Percentiles rank a stretch among this genome's conserved stretches.
Conservation (phyloP, 768 basidiomycete species). For the Phanerodontia chrysosporium region DNA sequence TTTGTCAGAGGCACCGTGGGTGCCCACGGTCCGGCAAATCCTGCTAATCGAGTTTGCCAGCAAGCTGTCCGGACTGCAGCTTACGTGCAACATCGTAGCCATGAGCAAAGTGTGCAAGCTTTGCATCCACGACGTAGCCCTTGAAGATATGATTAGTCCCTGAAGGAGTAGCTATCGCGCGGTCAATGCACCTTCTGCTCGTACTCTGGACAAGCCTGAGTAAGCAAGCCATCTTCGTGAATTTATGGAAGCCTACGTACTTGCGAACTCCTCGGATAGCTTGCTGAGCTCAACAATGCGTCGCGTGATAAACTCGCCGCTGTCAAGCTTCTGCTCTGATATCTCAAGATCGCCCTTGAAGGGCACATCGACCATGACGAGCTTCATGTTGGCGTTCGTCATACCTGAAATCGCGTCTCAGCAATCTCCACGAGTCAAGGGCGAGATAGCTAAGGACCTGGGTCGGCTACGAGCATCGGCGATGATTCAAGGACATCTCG, state of each 20-base stretch:
- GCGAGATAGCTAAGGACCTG: constrained; percentile 42
- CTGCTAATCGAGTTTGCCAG: neutral
- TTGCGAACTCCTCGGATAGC: constrained; percentile 59
- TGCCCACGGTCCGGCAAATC: too few relatives aligned
- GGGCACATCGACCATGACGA: constrained; percentile 67
- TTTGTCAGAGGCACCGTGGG: too few relatives aligned
- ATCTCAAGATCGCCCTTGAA: constrained; percentile 64
- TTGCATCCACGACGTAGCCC: constrained; percentile 37
- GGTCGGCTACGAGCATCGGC: constrained; percentile 62
- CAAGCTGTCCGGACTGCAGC: constrained; percentile 6
- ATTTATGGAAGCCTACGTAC: constrained; percentile 36
- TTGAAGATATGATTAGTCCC: constrained; percentile 21
- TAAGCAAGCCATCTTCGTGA: too few relatives aligned
- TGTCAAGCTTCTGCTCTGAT: constrained; percentile 73
- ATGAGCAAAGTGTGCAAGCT: constrained; percentile 15
- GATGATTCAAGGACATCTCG: constrained; percentile 57
- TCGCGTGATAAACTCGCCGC: constrained; percentile 81
- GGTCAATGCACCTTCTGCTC: constrained; percentile 42
- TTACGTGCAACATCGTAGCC: constrained; percentile 13
- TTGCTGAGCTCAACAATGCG: constrained; percentile 66
- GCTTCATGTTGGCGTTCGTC: constrained; percentile 91
- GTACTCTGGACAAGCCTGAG: constrained; percentile 41
- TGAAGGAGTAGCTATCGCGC: neutral
- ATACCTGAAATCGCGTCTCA: constrained; percentile 52
- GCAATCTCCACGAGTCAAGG: neutral